phyloP scores from a whole-genome alignment of 495 filamentous ascomycete species.

The Chaetomium tenue region DNA sequence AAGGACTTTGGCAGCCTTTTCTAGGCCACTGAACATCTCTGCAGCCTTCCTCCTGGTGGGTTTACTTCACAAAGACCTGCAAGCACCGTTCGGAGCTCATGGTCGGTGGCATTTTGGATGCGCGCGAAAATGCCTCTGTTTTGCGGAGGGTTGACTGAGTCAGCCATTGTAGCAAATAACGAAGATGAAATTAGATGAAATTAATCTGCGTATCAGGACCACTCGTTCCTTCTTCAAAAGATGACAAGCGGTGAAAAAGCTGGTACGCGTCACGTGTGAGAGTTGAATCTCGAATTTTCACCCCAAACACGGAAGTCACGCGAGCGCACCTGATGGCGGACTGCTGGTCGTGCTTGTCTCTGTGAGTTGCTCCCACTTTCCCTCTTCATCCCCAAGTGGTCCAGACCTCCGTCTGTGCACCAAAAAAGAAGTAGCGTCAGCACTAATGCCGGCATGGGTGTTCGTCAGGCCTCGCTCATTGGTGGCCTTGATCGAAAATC shows the following conservation, averaged over 20 bases:
- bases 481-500: not conserved
- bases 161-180: no score
- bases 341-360: no score
- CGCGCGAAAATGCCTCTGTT: no score
- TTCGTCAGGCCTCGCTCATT: not conserved
- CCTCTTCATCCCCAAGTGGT: not conserved
- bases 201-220: no score
- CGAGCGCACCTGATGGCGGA: not conserved
- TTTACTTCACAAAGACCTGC: no score
- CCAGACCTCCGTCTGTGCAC: not conserved
- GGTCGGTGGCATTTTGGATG: no score
- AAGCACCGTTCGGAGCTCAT: no score
- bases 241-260: not conserved
- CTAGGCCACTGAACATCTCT: no score
- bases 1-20: no score
- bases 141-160: no score
- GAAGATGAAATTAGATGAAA: no score
- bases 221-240: not conserved
- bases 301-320: not conserved
- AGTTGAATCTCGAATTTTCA: not conserved
- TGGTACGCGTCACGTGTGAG: not conserved
- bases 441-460: not conserved
- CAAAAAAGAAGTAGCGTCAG: constrained; percentile 11
- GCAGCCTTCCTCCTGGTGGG: no score
- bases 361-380: not conserved